Percentiles rank a stretch among this genome's conserved stretches.
phyloP scores from a whole-genome alignment of 2,329 filamentous ascomycete species.

The Teratosphaeria viscida region DNA sequence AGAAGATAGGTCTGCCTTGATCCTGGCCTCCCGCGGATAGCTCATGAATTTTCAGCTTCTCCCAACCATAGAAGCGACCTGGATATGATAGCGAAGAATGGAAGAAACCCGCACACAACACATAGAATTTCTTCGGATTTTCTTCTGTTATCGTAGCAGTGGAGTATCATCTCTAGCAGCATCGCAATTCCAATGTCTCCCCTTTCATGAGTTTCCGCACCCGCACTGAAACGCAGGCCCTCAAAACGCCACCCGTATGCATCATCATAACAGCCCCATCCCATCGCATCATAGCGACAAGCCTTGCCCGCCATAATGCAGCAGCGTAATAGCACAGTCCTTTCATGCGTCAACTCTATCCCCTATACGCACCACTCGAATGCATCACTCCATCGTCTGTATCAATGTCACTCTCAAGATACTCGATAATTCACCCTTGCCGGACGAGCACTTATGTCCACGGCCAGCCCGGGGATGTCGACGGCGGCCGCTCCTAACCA shows the following conservation, averaged over 20 bases:
- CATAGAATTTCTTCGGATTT: not conserved
- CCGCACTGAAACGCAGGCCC: not conserved
- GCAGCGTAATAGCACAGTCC: not conserved
- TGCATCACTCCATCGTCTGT: not conserved
- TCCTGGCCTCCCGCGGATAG: not conserved
- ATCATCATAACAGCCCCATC: not conserved
- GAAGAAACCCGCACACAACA: not conserved
- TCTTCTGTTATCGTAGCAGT: not conserved
- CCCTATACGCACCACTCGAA: not conserved
- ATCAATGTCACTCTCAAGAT: not conserved
- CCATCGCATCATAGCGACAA: slow-evolving; percentile 6
- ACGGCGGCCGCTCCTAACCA: not conserved
- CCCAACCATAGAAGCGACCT: too few species aligned
- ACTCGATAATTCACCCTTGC: not conserved
- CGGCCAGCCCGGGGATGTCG: not conserved
- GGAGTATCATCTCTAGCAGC: not conserved
- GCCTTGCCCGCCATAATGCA: not conserved
- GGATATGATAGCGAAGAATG: not conserved
- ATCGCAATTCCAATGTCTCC: not conserved
- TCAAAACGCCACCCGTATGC: not conserved
- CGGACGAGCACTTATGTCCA: not conserved
- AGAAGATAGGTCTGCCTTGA: too few species aligned
- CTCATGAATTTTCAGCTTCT: not conserved
- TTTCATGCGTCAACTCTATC: not conserved
- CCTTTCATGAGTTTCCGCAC: not conserved